These are phyloP conservation scores for Colletotrichum musae DNA, from an alignment of 2,329 filamentous ascomycete genomes.

Conservation along the genomic window DNA sequence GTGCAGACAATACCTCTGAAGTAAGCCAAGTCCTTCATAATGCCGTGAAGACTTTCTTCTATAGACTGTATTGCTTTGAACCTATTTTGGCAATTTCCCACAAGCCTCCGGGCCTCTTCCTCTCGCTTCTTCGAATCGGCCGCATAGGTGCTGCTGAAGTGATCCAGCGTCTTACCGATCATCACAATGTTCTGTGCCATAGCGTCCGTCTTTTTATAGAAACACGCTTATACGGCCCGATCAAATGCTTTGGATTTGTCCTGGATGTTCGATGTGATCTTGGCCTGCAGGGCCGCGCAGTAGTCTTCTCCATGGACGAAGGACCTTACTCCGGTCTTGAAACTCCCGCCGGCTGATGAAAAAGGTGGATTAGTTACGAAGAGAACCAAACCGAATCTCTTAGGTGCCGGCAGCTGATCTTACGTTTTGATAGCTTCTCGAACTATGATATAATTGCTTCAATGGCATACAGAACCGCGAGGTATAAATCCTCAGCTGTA, in stretches of 20 bases:
- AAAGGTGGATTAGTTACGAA: too few relatives aligned
- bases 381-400: too few relatives aligned
- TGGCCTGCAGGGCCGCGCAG: not conserved
- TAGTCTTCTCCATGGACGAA: not conserved
- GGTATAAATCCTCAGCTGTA: not conserved
- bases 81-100: not conserved
- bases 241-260: constrained; percentile 5
- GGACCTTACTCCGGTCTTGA: not conserved
- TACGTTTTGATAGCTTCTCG: constrained; percentile 1
- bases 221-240: not conserved
- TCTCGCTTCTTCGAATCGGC: not conserved
- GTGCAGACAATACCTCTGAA: not conserved
- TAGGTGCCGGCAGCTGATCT: not conserved
- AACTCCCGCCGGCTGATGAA: not conserved
- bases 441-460: constrained; percentile 1
- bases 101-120: not conserved
- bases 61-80: not conserved
- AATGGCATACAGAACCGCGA: not conserved
- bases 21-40: not conserved
- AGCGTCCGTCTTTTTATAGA: not conserved
- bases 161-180: not conserved
- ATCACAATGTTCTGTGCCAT: constrained; percentile 1
- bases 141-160: not conserved
- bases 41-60: not conserved
- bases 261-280: constrained; percentile 3